Base-by-base conservation (phyloP, 1,139 yeast genomes). In the Candida mesenterica region DNA sequence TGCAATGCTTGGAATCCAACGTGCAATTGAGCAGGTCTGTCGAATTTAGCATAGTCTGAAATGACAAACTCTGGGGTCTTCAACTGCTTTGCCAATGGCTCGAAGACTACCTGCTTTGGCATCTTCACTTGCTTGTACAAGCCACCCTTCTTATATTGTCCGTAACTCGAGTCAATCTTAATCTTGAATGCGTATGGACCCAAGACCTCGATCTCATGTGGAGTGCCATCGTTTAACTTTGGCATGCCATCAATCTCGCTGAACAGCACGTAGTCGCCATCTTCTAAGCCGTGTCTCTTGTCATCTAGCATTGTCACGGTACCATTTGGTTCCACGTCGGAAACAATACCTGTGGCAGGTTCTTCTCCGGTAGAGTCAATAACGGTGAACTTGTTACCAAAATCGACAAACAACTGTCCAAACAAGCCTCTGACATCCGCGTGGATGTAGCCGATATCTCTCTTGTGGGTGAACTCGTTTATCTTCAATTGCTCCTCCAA, bases 151-250 rank as follows among this genome's bases (percentile, higher is more conserved):
- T 68, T 60, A 56, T 89, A 92, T 8, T 70, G 62, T 16, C 95
- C 95, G 58, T 61, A 68, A 27, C 61, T 51, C 24, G 65, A 66
- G 45, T 74, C 77, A 38, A 77, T 66, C 34, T 75, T 70, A 45
- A 92, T 78, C 53, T 78, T 81, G 68, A 86, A 92, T 3, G 97
- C 95, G 56, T 79, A 90, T 14, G 98, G 98, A 6, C 98, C 98
- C 46, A 85, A 72, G 2, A 89, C 97, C 57, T 82, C 85, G 38
- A 92, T 76, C 51, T 83, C 82, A 54, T 74, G 79, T 2, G 92
- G 78, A 36, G 73, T 64, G 5, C 88, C 95, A 41, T 80, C 82
- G 55, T 85, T 87, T 43, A 92, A 68, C 45, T 65, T 65, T 3
- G 65, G 69, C 63, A 76, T 69, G 16, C 97, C 97, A 49, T 82